A percentile compares a stretch with the other conserved stretches of the same genome.
Conservation (phyloP, 192 early-diverging fungal species). For the Coemansia aciculifera region DNA sequence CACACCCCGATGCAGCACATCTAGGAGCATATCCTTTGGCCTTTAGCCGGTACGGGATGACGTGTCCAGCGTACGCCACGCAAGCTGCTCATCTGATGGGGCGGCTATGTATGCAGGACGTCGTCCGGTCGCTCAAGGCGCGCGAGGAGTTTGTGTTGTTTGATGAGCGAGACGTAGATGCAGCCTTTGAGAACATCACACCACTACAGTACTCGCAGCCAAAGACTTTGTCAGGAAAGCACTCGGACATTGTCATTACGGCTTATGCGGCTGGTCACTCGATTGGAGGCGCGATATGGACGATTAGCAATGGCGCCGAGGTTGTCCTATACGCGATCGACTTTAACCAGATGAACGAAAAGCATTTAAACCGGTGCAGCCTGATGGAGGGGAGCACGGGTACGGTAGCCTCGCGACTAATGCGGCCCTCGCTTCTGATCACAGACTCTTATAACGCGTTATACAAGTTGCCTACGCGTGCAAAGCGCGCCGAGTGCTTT, state of each 20-base stretch:
- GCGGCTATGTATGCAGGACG: slow-evolving; percentile 77
- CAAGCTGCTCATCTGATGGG: slow-evolving; percentile 94
- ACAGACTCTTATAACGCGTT: slow-evolving; percentile 84
- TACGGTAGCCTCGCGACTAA: slow-evolving; percentile 65
- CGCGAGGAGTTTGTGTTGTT: slow-evolving; percentile 76
- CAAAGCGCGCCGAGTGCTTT: slow-evolving; percentile 73
- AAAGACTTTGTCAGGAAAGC: slow-evolving; percentile 62
- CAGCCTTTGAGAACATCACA: slow-evolving; percentile 80
- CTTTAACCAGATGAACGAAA: slow-evolving; percentile 91
- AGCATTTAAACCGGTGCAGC: slow-evolving; percentile 56
- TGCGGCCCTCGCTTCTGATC: slow-evolving; percentile 85
- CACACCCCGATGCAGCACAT: slow-evolving; percentile 87
- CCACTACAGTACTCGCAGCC: slow-evolving; percentile 88
- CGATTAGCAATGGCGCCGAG: slow-evolving; percentile 91
- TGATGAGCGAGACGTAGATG: slow-evolving; percentile 75
- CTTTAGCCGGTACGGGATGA: slow-evolving; percentile 70
- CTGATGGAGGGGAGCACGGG: slow-evolving; percentile 58
- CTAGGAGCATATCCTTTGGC: slow-evolving; percentile 87
- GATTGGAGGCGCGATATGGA: slow-evolving; percentile 96
- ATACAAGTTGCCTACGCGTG: slow-evolving; percentile 66
- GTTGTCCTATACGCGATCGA: slow-evolving; percentile 95
- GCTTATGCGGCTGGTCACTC: slow-evolving; percentile 92
- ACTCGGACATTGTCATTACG: slow-evolving; percentile 83
- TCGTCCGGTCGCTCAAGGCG: slow-evolving; percentile 66
- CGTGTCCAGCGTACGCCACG: slow-evolving; percentile 87